Conservation (phyloP, 169 alveolate genomes). For the Plasmodium sp. region DNA sequence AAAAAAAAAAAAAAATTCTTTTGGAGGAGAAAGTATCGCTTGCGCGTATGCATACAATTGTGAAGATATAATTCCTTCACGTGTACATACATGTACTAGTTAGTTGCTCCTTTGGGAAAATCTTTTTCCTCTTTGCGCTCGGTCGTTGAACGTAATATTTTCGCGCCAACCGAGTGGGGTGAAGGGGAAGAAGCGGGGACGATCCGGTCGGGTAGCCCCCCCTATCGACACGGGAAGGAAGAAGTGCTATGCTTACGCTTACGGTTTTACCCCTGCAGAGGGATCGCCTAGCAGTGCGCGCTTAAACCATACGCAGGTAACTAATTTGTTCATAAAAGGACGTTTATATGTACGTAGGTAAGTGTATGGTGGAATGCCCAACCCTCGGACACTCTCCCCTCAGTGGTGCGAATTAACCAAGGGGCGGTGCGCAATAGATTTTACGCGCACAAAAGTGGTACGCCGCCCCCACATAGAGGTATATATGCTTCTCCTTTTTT, state of each 20-base stretch:
- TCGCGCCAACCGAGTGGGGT: neutral
- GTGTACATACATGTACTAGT: neutral
- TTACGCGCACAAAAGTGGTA: neutral
- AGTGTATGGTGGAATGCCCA: neutral
- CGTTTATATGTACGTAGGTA: neutral
- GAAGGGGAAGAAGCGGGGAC: neutral
- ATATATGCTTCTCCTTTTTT: neutral
- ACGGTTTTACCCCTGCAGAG: neutral
- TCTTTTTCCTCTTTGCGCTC: neutral
- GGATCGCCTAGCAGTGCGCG: neutral
- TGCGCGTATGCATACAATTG: neutral
- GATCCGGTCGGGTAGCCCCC: neutral
- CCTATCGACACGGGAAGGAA: neutral
- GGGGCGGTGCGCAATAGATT: neutral
- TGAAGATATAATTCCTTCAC: neutral
- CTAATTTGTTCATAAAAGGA: neutral
- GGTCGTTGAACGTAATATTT: neutral
- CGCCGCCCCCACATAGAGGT: neutral
- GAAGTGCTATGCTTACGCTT: neutral
- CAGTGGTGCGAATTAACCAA: neutral
- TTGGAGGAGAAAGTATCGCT: neutral
- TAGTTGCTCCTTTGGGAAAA: neutral
- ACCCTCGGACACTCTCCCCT: neutral
- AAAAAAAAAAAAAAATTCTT: neutral
- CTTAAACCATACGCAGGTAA: neutral